Percentiles rank a stretch among this genome's conserved stretches.
phyloP scores from a whole-genome alignment of 1,284 basidiomycete species.

The Fomitiporia mediterranea region DNA sequence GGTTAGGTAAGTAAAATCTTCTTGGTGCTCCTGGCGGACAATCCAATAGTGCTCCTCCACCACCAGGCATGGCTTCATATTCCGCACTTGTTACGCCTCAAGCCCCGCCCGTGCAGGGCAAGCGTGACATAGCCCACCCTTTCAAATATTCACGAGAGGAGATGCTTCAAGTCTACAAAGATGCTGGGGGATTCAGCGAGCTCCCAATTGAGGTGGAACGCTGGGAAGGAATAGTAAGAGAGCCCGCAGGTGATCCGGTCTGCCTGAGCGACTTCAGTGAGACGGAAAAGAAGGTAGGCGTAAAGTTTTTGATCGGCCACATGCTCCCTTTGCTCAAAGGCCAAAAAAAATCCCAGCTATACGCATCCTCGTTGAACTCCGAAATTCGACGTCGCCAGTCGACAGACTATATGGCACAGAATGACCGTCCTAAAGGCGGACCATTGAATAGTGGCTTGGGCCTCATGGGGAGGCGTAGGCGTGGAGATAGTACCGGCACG shows the following conservation, averaged over 20 bases:
- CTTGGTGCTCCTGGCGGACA: too few relatives aligned
- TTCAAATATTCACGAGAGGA: conserved; percentile 87
- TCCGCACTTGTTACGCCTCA: conserved; percentile 70
- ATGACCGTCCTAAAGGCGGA: conserved; percentile 59
- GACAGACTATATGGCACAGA: conserved; percentile 54
- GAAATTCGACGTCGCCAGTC: conserved; percentile 78
- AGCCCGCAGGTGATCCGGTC: conserved; percentile 68
- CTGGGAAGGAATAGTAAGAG: conserved; percentile 82
- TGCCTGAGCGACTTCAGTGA: conserved; percentile 75
- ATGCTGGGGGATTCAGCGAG: conserved; percentile 66
- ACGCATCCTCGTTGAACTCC: conserved; percentile 70
- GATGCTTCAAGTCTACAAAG: conserved; percentile 79
- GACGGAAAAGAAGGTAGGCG: conserved; percentile 81
- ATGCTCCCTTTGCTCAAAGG: conserved; percentile 9
- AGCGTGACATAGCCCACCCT: conserved; percentile 62
- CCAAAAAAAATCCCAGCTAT: conserved; percentile 45
- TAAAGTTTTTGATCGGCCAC: conserved; percentile 18
- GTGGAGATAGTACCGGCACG: conserved; percentile 56
- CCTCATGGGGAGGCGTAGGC: conserved; percentile 52
- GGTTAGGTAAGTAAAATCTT: conserved; percentile 22
- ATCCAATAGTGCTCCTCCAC: conserved; percentile 33
- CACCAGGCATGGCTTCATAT: conserved; percentile 64
- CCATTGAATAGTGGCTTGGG: conserved; percentile 60
- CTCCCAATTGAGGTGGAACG: conserved; percentile 82
- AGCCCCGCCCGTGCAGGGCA: conserved; percentile 44